A percentile compares a stretch with the other conserved stretches of the same genome.
These are phyloP conservation scores for Cryptococcus sp. DNA, from an alignment of 1,284 basidiomycete genomes.

Conservation along the genomic window DNA sequence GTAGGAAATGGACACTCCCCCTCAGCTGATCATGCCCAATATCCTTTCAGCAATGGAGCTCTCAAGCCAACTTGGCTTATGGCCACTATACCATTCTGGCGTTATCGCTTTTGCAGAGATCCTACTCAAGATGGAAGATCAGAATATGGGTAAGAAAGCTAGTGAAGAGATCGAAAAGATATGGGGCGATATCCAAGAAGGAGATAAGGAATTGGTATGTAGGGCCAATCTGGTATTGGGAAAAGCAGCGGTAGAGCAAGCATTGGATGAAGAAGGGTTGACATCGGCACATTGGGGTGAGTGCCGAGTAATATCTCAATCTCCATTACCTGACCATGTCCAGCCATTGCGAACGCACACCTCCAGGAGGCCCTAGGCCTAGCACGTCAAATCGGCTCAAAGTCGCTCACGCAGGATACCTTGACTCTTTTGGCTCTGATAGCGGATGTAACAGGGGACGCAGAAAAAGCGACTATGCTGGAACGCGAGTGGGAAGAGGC, in stretches of 20 bases:
- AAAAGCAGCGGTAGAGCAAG: constrained; percentile 24
- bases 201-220: constrained; percentile 20
- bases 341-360: constrained; percentile 5
- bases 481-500: too few species aligned
- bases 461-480: background rate
- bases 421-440: constrained; percentile 13
- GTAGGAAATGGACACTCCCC: constrained; percentile 5
- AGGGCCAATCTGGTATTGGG: constrained; percentile 27
- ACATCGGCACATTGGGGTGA: too few species aligned
- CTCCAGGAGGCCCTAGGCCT: constrained; percentile 8
- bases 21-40: constrained; percentile 32
- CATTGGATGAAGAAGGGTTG: background rate
- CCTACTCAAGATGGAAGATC: constrained; percentile 31
- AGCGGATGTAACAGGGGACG: background rate
- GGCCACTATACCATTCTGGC: constrained; percentile 32
- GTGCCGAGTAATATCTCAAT: too few species aligned
- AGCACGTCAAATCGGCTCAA: constrained; percentile 11
- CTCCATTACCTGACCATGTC: too few species aligned
- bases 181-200: constrained; percentile 22
- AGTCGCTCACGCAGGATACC: constrained; percentile 9
- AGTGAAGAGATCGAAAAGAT: constrained; percentile 15
- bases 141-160: constrained; percentile 21
- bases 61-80: constrained; percentile 26
- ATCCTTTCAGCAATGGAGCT: constrained; percentile 31
- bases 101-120: constrained; percentile 29